Evolutionary conservation across 2,329 filamentous ascomycete species (phyloP).

Genomic region (Colletotrichum coccodes): DNA sequence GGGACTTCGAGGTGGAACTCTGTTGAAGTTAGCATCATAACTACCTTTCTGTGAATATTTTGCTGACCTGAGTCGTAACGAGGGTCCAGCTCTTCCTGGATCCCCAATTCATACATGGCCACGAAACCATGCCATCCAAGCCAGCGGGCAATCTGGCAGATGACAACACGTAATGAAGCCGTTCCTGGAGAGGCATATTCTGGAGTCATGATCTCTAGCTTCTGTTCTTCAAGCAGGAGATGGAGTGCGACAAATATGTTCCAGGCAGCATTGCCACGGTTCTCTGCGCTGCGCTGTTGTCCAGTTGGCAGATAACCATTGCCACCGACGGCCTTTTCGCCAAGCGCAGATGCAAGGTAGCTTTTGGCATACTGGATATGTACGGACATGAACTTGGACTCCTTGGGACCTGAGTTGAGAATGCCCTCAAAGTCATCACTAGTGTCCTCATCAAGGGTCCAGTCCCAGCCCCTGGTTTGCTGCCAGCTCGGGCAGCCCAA

Average conservation of each 20-base stretch:
- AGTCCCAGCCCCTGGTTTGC: constrained; percentile 74
- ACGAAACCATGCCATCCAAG: constrained; percentile 73
- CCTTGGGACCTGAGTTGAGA: constrained; percentile 38
- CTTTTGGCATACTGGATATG: constrained; percentile 70
- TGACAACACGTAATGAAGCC: constrained; percentile 72
- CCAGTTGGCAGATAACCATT: constrained; percentile 75
- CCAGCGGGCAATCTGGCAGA: constrained; percentile 87
- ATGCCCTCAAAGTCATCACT: constrained; percentile 43
- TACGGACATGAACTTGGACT: constrained; percentile 55
- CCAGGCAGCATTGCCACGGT: constrained; percentile 69
- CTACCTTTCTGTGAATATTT: constrained; percentile 18
- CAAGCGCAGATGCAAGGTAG: constrained; percentile 71
- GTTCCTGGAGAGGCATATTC: constrained; percentile 56
- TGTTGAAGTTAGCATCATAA: constrained; percentile 23
- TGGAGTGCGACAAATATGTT: constrained; percentile 82
- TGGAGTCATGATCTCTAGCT: constrained; percentile 72
- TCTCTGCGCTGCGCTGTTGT: constrained; percentile 59
- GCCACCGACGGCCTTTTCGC: constrained; percentile 61
- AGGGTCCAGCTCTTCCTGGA: constrained; percentile 58
- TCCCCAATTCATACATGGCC: constrained; percentile 60
- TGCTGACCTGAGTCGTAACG: constrained; percentile 52
- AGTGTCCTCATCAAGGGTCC: constrained; percentile 70
- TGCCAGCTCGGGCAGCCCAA: constrained; percentile 66
- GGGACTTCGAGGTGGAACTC: constrained; percentile 42
- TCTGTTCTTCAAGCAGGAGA: constrained; percentile 88